Percentiles rank a stretch among this genome's conserved stretches.
Evolutionary conservation across 257 asterid species (phyloP).

Genomic region (Prunella vulgaris): DNA sequence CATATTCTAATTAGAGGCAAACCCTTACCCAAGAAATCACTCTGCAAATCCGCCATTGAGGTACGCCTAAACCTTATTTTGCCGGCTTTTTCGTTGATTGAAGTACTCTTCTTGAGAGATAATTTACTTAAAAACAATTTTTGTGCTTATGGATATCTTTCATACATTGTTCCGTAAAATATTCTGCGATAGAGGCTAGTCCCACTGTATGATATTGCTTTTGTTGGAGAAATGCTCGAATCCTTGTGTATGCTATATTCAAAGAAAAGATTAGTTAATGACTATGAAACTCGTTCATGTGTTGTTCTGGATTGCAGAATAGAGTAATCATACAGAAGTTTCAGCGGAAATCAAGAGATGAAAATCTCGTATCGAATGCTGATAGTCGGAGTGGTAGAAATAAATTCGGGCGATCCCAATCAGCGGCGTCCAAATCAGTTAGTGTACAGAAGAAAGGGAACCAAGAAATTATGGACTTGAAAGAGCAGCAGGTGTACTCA

Average conservation of each 20-base stretch:
- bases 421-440: conserved; percentile 36
- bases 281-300: not conserved
- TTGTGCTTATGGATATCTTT: not conserved
- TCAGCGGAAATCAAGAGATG: conserved; percentile 33
- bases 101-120: not conserved
- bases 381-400: conserved; percentile 30
- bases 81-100: not conserved
- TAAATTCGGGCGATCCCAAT: conserved; percentile 40
- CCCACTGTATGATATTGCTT: not conserved
- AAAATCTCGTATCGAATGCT: conserved; percentile 34
- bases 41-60: conserved; percentile 23
- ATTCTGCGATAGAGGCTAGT: not conserved
- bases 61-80: conserved; percentile 12
- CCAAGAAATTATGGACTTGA: conserved; percentile 36
- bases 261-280: not conserved
- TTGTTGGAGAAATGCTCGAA: not conserved
- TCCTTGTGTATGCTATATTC: not conserved
- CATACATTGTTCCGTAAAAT: not conserved
- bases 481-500: conserved; percentile 52
- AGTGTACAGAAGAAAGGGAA: conserved; percentile 54
- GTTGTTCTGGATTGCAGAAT: conserved; percentile 24
- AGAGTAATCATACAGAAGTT: conserved; percentile 30
- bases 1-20: conserved; percentile 20
- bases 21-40: conserved; percentile 20
- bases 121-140: not conserved